Percentiles rank a stretch among this genome's conserved stretches.
Conservation (phyloP, 2,329 filamentous ascomycete genomes). For the Neospermospora avenae region DNA sequence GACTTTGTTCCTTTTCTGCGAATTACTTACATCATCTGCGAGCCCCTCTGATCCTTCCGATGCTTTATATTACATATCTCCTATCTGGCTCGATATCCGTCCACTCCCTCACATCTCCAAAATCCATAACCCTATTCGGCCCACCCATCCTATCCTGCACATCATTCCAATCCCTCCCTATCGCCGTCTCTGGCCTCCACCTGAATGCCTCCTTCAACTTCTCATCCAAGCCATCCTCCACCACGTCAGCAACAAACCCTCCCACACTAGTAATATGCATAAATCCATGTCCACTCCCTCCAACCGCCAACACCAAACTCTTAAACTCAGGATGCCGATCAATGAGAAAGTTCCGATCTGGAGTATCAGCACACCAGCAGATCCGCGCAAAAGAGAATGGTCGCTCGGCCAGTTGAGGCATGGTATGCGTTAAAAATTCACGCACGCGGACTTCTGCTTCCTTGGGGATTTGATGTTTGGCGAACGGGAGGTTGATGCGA, state of each 20-base stretch:
- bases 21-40: no score
- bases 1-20: no score
- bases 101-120: slow-evolving; percentile 43
- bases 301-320: slow-evolving; percentile 46
- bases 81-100: slow-evolving; percentile 32
- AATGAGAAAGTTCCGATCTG: slow-evolving; percentile 52
- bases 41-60: not conserved
- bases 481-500: slow-evolving; percentile 18
- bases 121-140: slow-evolving; percentile 46
- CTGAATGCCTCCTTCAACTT: slow-evolving; percentile 42
- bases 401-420: slow-evolving; percentile 50
- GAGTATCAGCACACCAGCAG: slow-evolving; percentile 56
- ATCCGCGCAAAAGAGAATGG: slow-evolving; percentile 49
- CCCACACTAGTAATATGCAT: slow-evolving; percentile 50
- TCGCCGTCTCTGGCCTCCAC: slow-evolving; percentile 51
- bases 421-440: slow-evolving; percentile 47
- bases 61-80: not conserved
- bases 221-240: slow-evolving; percentile 44
- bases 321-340: slow-evolving; percentile 44
- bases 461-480: slow-evolving; percentile 41
- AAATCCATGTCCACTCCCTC: slow-evolving; percentile 51
- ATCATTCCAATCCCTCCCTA: slow-evolving; percentile 44
- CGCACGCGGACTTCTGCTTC: slow-evolving; percentile 46
- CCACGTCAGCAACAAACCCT: slow-evolving; percentile 45
- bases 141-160: slow-evolving; percentile 48